Percentiles rank a stretch among this genome's conserved stretches.
These are phyloP conservation scores for Cicer yamashitae DNA, from an alignment of 306 rosid species.

Conservation along the genomic window DNA sequence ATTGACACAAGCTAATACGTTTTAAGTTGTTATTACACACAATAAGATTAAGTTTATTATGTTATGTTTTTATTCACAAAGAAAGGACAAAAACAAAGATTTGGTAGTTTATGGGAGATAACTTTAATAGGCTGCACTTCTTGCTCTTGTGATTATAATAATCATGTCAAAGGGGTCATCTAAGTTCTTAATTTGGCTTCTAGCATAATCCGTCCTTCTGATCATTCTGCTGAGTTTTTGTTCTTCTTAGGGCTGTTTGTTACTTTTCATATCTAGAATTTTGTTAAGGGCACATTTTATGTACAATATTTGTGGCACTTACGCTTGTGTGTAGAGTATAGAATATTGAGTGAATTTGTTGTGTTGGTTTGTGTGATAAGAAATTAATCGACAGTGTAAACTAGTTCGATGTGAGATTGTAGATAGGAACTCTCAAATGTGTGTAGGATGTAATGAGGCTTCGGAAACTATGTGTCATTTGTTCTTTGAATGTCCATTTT, in stretches of 20 bases:
- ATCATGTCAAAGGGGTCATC: neutral
- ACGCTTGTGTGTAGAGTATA: neutral
- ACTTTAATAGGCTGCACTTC: neutral
- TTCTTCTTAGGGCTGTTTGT: neutral
- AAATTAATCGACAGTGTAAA: neutral
- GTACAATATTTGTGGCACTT: neutral
- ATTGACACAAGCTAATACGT: neutral
- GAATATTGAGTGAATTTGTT: neutral
- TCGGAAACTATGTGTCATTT: too few species aligned
- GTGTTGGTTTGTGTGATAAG: conserved; percentile 20
- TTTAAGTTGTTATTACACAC: conserved; percentile 1
- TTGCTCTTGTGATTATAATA: neutral
- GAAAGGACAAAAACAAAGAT: conserved; percentile 1
- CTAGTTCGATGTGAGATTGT: neutral
- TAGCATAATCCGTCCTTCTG: conserved; percentile 5
- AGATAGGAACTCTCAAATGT: too few species aligned
- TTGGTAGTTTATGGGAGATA: neutral
- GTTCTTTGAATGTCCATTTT: too few species aligned
- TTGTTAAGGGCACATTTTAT: conserved; percentile 5
- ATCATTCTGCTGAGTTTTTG: conserved; percentile 18
- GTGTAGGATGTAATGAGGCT: too few species aligned
- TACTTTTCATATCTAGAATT: conserved; percentile 19
- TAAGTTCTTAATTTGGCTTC: conserved; percentile 37
- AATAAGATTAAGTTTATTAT: neutral
- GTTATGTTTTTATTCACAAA: conserved; percentile 13